phyloP scores from a whole-genome alignment of 2,329 filamentous ascomycete genomes.

The Colletotrichum filicis region DNA sequence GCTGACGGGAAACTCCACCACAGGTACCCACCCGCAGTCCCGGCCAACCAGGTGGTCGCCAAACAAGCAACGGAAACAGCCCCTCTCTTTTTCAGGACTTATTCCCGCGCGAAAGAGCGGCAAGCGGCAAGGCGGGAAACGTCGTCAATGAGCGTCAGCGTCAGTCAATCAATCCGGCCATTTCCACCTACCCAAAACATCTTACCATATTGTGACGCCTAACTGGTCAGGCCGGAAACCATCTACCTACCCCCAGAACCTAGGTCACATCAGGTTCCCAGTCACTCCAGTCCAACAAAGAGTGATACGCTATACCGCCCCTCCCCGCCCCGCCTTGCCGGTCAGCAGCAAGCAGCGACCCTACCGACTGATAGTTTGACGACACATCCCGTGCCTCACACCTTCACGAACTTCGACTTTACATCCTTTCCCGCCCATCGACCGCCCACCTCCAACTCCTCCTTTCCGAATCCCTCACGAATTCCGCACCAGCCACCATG shows the following conservation, averaged over 20 bases:
- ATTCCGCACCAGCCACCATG: slow-evolving; percentile 56
- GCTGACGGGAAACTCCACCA: not conserved
- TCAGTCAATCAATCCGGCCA: slow-evolving; percentile 29
- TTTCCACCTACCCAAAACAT: slow-evolving; percentile 9
- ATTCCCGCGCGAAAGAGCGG: slow-evolving; percentile 32
- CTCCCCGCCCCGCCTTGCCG: slow-evolving; percentile 7
- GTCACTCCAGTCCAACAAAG: slow-evolving; percentile 17
- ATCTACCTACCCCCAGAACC: not conserved
- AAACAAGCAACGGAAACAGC: slow-evolving; percentile 25
- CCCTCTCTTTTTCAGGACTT: slow-evolving; percentile 23
- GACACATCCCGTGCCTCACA: slow-evolving; percentile 1
- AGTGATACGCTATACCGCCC: not conserved
- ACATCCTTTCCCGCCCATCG: slow-evolving; percentile 3
- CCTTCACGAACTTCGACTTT: slow-evolving; percentile 12
- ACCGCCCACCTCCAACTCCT: not conserved
- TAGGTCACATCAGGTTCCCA: slow-evolving; percentile 1
- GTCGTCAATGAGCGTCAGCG: slow-evolving; percentile 32
- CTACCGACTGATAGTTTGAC: not conserved
- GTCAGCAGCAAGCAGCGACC: slow-evolving; percentile 12
- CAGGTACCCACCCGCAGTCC: not conserved
- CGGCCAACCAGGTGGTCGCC: slow-evolving; percentile 23
- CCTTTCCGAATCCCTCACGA: not conserved
- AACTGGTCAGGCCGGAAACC: slow-evolving; percentile 19
- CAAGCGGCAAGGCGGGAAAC: slow-evolving; percentile 34
- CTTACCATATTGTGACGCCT: slow-evolving; percentile 5